A percentile compares a stretch with the other conserved stretches of the same genome.
Evolutionary conservation across 108 stramenopile genomes (phyloP).

Genomic region (Skeletonema grethae): DNA sequence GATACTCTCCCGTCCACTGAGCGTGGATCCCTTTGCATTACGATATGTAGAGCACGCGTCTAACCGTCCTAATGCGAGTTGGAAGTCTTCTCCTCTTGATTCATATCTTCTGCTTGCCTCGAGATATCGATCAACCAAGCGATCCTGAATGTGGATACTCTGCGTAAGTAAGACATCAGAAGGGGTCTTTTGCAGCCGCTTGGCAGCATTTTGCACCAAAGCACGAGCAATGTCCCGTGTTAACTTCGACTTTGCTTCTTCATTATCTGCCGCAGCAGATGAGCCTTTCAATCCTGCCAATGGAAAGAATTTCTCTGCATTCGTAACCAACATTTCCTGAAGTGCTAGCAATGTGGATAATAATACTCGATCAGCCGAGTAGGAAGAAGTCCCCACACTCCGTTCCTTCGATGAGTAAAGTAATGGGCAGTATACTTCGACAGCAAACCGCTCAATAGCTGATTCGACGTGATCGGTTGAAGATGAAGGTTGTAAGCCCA

Average conservation of each 20-base stretch:
- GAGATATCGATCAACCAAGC: conserved; percentile 4
- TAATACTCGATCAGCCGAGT: conserved; percentile 7
- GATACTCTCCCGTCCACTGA: not conserved
- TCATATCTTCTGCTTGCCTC: conserved; percentile 10
- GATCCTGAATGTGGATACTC: not conserved
- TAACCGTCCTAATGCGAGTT: conserved; percentile 10
- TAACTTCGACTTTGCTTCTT: not conserved
- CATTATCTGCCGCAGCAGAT: not conserved
- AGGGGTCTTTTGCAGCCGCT: not conserved
- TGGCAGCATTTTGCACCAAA: conserved; percentile 5
- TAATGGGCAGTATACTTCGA: not conserved
- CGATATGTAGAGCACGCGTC: conserved; percentile 5
- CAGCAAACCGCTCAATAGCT: not conserved
- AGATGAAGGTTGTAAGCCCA: not conserved
- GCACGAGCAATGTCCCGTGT: not conserved
- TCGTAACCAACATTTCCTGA: conserved; percentile 18
- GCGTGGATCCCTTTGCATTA: conserved; percentile 10
- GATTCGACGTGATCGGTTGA: not conserved
- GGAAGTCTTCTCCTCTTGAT: conserved; percentile 9
- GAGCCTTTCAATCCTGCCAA: not conserved
- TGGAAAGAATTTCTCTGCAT: conserved; percentile 5
- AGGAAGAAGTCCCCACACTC: not conserved
- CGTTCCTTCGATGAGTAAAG: conserved; percentile 6
- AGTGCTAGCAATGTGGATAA: conserved; percentile 30
- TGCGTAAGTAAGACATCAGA: not conserved